These are phyloP conservation scores for Tetrahymena borealis DNA, from an alignment of 73 alveolate species.

Conservation along the genomic window DNA sequence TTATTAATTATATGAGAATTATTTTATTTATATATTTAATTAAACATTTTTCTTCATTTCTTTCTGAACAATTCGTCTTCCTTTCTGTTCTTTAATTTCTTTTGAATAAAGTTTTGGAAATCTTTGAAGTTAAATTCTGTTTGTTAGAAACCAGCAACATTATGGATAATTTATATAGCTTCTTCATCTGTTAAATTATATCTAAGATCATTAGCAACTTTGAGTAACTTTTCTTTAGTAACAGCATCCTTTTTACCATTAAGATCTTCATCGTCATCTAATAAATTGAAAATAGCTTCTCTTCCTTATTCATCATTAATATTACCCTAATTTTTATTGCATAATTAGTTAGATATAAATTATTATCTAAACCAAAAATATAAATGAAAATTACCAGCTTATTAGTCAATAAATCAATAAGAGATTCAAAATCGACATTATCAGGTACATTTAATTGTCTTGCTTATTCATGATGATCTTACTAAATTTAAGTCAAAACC, in stretches of 20 bases:
- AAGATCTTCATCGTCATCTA: background rate
- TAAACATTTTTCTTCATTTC: background rate
- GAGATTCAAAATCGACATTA: background rate
- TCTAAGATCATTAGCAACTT: background rate
- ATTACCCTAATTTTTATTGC: background rate
- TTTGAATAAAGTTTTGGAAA: background rate
- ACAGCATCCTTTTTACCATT: background rate
- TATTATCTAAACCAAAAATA: background rate
- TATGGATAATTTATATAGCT: background rate
- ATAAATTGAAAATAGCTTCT: background rate
- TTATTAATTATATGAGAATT: too few species aligned
- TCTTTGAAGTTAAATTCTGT: background rate
- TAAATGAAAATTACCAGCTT: background rate
- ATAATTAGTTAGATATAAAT: too few species aligned
- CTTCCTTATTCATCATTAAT: background rate
- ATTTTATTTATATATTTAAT: too few species aligned
- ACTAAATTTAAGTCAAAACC: background rate
- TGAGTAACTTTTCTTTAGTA: background rate
- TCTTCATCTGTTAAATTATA: background rate
- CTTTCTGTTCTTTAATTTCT: background rate
- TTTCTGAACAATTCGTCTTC: background rate
- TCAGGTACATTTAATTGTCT: background rate
- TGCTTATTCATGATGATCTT: background rate
- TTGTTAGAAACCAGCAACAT: background rate
- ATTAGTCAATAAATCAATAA: background rate